Conservation (phyloP, 2,329 filamentous ascomycete species). For the Botryotinia convoluta region DNA sequence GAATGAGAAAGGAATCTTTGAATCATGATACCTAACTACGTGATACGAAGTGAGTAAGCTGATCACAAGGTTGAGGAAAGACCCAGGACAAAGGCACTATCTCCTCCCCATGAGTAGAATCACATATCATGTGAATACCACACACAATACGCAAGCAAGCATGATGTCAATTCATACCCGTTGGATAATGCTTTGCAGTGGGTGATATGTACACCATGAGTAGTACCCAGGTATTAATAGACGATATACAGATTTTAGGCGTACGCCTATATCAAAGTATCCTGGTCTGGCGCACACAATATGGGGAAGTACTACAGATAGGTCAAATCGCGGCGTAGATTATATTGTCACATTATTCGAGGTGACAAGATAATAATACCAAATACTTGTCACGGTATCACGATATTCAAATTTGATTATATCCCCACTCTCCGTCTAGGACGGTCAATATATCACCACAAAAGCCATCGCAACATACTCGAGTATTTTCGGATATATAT, state of each 20-base stretch:
- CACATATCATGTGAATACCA: constrained; percentile 1
- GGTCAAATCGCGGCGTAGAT: background rate
- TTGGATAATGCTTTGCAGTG: background rate
- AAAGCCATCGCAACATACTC: background rate
- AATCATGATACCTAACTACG: background rate
- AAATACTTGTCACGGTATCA: background rate
- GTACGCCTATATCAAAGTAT: background rate
- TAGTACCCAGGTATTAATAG: constrained; percentile 2
- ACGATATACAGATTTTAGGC: background rate
- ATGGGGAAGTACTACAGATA: background rate
- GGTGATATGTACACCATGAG: background rate
- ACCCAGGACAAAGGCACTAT: background rate
- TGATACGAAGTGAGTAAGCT: background rate
- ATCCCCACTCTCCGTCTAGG: background rate
- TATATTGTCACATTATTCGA: background rate
- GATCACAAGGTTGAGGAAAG: background rate
- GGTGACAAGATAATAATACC: background rate
- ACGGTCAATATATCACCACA: background rate
- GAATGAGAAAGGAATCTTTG: background rate
- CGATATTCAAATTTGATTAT: background rate
- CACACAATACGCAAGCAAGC: background rate
- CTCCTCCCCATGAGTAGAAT: background rate
- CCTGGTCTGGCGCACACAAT: background rate
- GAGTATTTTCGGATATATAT: background rate
- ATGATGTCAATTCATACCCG: constrained; percentile 6